A percentile compares a stretch with the other conserved stretches of the same genome.
These are phyloP conservation scores for Picea glauca DNA, from an alignment of 75 land plant genomes.

Conservation along the genomic window DNA sequence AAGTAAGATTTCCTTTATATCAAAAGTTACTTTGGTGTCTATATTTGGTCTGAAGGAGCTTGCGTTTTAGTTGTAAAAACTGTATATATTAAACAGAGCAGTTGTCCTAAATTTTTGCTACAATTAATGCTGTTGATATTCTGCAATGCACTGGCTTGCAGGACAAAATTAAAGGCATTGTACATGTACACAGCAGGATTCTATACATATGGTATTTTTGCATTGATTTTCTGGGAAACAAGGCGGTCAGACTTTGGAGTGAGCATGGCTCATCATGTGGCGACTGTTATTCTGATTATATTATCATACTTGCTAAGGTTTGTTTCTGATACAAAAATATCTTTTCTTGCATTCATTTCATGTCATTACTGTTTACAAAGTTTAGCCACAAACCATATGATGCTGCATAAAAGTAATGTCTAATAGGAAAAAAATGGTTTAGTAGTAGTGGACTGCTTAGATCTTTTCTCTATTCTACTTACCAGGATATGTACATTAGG, in stretches of 20 bases:
- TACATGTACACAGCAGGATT: slow-evolving; percentile 93
- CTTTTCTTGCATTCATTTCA: neutral
- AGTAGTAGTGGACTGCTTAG: neutral
- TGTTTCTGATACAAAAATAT: neutral
- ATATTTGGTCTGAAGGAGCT: neutral
- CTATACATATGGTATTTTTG: slow-evolving; percentile 93
- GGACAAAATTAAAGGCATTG: slow-evolving; percentile 77
- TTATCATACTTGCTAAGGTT: slow-evolving; percentile 79
- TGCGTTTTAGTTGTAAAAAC: neutral
- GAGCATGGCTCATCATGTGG: slow-evolving; percentile 92
- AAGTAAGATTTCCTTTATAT: slow-evolving; percentile 50
- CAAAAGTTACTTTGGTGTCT: neutral
- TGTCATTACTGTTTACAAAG: neutral
- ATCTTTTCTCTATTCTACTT: neutral
- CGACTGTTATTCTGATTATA: slow-evolving; percentile 68
- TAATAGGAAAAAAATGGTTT: neutral
- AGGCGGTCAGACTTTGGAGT: slow-evolving; percentile 90
- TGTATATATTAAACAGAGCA: neutral
- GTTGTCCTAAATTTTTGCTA: neutral
- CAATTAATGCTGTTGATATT: neutral
- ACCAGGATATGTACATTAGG: neutral
- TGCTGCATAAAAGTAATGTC: neutral
- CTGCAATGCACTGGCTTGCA: slow-evolving; percentile 17
- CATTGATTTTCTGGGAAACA: slow-evolving; percentile 95
- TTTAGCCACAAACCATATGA: neutral